Evolutionary conservation across 164 flowering plant species (phyloP).

Genomic region (Vitis amurensis): DNA sequence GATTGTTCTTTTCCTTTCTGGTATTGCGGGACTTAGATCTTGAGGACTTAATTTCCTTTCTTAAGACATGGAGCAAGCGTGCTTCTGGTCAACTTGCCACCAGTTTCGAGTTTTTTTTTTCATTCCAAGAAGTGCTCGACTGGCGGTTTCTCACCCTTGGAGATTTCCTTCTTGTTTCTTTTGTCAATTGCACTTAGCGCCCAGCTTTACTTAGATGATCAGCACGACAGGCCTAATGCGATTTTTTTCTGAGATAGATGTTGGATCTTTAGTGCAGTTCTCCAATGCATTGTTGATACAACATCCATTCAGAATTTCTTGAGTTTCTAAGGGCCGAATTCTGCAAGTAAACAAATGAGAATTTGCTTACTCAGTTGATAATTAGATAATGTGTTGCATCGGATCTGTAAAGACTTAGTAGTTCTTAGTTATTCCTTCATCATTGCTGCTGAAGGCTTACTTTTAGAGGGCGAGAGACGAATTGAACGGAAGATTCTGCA

Average conservation of each 20-base stretch:
- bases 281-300: conserved; percentile 48
- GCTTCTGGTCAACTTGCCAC: conserved; percentile 61
- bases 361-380: conserved; percentile 25
- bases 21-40: conserved; percentile 40
- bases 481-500: conserved; percentile 20
- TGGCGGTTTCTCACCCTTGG: conserved; percentile 79
- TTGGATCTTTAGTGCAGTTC: conserved; percentile 51
- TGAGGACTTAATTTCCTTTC: conserved; percentile 24
- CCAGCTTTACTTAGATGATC: conserved; percentile 37
- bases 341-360: conserved; percentile 22
- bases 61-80: conserved; percentile 77
- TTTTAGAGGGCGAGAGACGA: conserved; percentile 11
- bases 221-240: conserved; percentile 57
- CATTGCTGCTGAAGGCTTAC: conserved; percentile 25
- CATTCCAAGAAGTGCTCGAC: conserved; percentile 80
- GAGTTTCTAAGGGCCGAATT: conserved; percentile 48
- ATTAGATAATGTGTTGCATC: conserved; percentile 18
- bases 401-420: conserved; percentile 22
- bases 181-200: conserved; percentile 93
- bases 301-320: conserved; percentile 30
- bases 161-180: conserved; percentile 73
- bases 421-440: conserved; percentile 19
- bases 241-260: conserved; percentile 50
- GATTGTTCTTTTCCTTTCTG: conserved; percentile 90
- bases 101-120: conserved; percentile 41